A percentile compares a stretch with the other conserved stretches of the same genome.
Conservation (phyloP, 495 filamentous ascomycete species). For the Collariella sp. region DNA sequence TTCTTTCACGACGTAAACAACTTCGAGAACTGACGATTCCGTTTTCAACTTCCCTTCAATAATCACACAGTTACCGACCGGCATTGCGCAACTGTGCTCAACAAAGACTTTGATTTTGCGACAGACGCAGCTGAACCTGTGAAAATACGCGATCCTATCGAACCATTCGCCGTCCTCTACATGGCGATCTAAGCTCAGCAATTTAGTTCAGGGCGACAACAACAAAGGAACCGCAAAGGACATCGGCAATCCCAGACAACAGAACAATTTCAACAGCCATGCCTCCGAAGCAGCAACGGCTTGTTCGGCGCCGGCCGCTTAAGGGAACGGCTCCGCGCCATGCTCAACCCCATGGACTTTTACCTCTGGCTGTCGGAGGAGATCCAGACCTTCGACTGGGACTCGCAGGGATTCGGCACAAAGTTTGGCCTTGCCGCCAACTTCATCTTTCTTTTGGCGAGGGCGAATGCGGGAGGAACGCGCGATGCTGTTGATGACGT, state of each 20-base stretch:
- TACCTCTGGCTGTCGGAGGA: slow-evolving; percentile 83
- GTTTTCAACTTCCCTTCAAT: background rate
- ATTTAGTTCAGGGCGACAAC: background rate
- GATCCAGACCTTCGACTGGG: slow-evolving; percentile 80
- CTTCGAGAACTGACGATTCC: background rate
- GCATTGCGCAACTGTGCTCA: background rate
- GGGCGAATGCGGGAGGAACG: slow-evolving; percentile 57
- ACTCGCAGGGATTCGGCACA: slow-evolving; percentile 67
- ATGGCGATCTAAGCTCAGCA: too few species aligned
- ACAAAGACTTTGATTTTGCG: background rate
- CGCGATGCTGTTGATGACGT: slow-evolving; percentile 61
- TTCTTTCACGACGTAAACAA: background rate
- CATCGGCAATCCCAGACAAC: background rate
- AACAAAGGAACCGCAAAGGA: background rate
- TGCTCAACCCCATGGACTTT: slow-evolving; percentile 81
- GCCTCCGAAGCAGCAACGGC: slow-evolving; percentile 38
- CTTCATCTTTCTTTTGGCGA: slow-evolving; percentile 68
- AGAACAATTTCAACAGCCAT: slow-evolving; percentile 15
- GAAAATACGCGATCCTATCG: background rate
- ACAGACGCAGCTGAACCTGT: background rate
- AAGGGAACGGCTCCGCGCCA: slow-evolving; percentile 63
- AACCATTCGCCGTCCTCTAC: background rate
- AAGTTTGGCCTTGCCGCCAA: slow-evolving; percentile 69
- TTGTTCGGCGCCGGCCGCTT: slow-evolving; percentile 72
- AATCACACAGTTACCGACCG: slow-evolving; percentile 6